Evolutionary conservation across 2,329 filamentous ascomycete genomes (phyloP), one percentile per base, ranked within the genome.

Genomic region (Aspergillus sp.): DNA sequence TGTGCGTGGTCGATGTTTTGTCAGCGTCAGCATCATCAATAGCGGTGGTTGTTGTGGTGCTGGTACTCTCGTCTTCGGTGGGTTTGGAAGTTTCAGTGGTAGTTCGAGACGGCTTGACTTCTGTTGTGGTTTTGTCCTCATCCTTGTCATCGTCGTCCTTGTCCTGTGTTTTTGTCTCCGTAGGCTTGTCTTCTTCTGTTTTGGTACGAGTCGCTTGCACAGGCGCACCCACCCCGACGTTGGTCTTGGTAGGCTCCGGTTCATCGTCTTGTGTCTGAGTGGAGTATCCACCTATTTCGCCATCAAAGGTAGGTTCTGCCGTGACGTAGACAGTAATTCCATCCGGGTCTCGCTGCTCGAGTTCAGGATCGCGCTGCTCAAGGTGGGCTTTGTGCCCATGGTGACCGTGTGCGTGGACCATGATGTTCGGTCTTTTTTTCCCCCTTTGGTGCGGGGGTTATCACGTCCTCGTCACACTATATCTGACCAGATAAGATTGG

Each of bases 221-320:
- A n/a, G 74, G 64, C 30, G 62, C 59, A 26, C 71, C 72, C 5
- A 75, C 60, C 5, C 67, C 70, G 4, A 61, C 62, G n/a, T 57
- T 53, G n/a, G 64, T 58, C 26, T 62, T 36, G 13, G 62, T 59
- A 17, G 44, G 55, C 54, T 13, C 50, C 51, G 32, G 43, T 9
- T 45, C 48, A 22, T 24, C 45, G 8, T 56, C 44, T 24, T 65
- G 24, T 39, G 55, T 39, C 67, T 56, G 18, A 2, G 81, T 82
- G 13, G 73, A 72, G 64, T 78, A 82, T 58, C 79, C 80, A 55
- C 73, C 80, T 58, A 83, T 72, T 2, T 75, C 73, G 24, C 81
- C 82, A 15, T 74, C 71, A 62, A 84, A 85, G 39, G 83, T 84
- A 53, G 79, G 75, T 20, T 76, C 64, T 30, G 80, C 74, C 0